A percentile compares a stretch with the other conserved stretches of the same genome.
Evolutionary conservation across 2,329 filamentous ascomycete species (phyloP).

Genomic region (Neurospora crassa): DNA sequence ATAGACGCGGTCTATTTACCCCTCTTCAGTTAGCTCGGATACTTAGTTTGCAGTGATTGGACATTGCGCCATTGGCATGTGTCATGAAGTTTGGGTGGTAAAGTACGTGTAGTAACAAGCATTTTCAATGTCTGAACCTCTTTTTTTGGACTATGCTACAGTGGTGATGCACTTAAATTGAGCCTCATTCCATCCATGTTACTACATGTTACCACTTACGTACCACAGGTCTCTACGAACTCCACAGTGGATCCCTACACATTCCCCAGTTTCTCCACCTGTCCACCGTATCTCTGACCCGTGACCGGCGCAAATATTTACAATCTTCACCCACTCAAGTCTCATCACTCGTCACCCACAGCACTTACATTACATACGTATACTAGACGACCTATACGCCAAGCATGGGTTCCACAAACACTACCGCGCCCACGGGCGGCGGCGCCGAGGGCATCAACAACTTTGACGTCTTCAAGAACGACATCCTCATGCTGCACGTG

Average conservation of each 20-base stretch:
- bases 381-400: neutral
- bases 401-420: conserved; percentile 4
- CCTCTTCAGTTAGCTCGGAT: neutral
- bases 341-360: neutral
- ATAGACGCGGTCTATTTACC: neutral
- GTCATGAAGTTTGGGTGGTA: neutral
- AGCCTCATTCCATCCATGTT: neutral
- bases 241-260: neutral
- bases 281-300: neutral
- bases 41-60: neutral
- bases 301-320: neutral
- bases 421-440: no score
- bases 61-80: neutral
- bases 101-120: no score
- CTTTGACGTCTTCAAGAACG: conserved; percentile 20
- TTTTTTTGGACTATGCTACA: neutral
- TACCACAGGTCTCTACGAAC: neutral
- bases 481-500: conserved; percentile 31
- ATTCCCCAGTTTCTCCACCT: neutral
- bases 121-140: neutral
- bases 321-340: neutral
- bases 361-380: no score
- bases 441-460: neutral
- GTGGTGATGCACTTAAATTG: neutral
- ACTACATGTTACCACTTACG: no score